These are phyloP conservation scores for Friedmanniomyces simplex DNA, from an alignment of 495 filamentous ascomycete genomes.

Conservation along the genomic window DNA sequence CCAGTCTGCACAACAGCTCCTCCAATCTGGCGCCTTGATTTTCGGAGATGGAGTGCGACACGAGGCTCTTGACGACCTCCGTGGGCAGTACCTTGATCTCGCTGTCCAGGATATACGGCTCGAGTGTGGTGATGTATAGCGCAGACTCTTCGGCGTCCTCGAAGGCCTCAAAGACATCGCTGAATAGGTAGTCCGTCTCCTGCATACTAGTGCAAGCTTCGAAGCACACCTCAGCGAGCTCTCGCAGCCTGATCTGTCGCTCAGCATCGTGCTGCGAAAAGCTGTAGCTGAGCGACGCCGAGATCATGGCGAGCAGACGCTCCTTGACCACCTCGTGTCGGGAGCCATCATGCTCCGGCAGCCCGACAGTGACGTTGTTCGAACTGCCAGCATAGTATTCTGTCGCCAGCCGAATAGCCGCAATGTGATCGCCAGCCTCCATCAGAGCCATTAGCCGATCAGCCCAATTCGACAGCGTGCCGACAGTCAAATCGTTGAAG, in stretches of 20 bases:
- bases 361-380: slow-evolving; percentile 83
- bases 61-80: slow-evolving; percentile 72
- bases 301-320: slow-evolving; percentile 86
- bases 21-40: slow-evolving; percentile 69
- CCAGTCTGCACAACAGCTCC: slow-evolving; percentile 87
- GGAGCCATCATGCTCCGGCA: slow-evolving; percentile 70
- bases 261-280: slow-evolving; percentile 47
- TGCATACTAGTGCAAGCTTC: slow-evolving; percentile 65
- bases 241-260: slow-evolving; percentile 38
- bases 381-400: slow-evolving; percentile 81
- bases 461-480: slow-evolving; percentile 94
- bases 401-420: slow-evolving; percentile 80
- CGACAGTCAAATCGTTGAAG: slow-evolving; percentile 79
- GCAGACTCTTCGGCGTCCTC: slow-evolving; percentile 62
- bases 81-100: slow-evolving; percentile 69
- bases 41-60: slow-evolving; percentile 63
- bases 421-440: slow-evolving; percentile 89
- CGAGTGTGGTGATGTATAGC: slow-evolving; percentile 77
- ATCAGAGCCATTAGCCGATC: slow-evolving; percentile 90
- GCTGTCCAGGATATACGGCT: slow-evolving; percentile 72
- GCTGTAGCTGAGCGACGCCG: slow-evolving; percentile 82
- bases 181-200: slow-evolving; percentile 75
- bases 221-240: slow-evolving; percentile 76
- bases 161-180: slow-evolving; percentile 80
- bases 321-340: slow-evolving; percentile 78